These are phyloP conservation scores for Calonectria crousiana DNA, from an alignment of 2,329 filamentous ascomycete genomes.

Conservation along the genomic window DNA sequence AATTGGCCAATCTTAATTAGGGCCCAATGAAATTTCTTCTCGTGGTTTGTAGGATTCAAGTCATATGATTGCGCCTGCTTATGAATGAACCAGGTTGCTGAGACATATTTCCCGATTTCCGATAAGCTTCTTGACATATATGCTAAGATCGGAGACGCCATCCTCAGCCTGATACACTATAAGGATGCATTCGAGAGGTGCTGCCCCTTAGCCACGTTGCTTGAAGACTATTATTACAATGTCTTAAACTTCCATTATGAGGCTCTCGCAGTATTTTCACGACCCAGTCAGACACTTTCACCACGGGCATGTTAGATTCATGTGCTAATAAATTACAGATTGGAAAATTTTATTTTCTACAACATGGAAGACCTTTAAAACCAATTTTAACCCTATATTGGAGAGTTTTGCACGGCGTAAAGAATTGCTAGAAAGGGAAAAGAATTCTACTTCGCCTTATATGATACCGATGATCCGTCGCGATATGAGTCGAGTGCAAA, in stretches of 20 bases:
- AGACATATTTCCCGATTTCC: background rate
- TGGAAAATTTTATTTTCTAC: constrained; percentile 17
- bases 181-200: constrained; percentile 3
- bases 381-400: constrained; percentile 9
- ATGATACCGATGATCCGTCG: background rate
- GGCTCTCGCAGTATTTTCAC: constrained; percentile 15
- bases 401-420: constrained; percentile 1
- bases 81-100: background rate
- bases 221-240: constrained; percentile 28
- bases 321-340: background rate
- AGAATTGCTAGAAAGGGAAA: constrained; percentile 14
- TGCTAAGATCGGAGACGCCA: constrained; percentile 11
- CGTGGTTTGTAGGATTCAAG: background rate
- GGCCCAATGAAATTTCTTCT: constrained; percentile 29
- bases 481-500: background rate
- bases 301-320: background rate
- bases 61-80: background rate
- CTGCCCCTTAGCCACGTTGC: background rate
- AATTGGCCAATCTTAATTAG: background rate
- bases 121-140: constrained; percentile 22
- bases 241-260: constrained; percentile 20
- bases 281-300: background rate
- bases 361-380: constrained; percentile 26
- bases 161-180: constrained; percentile 11
- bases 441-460: background rate